Conservation (phyloP, 441 rosid species). For the Manihot esculenta region DNA sequence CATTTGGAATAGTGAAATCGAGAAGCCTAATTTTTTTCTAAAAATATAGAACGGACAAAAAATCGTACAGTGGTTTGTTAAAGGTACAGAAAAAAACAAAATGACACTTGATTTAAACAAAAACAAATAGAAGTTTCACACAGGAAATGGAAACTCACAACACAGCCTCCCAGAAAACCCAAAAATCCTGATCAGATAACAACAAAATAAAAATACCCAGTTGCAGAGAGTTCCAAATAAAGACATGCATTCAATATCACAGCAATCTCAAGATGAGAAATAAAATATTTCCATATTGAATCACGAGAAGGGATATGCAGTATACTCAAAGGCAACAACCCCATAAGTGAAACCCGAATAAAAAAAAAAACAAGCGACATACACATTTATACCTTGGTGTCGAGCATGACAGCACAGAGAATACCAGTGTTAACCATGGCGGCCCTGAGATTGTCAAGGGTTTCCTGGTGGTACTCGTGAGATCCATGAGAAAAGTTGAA, state of each 20-base stretch:
- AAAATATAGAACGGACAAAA: too few species aligned
- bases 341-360: not conserved
- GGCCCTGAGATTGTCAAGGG: slow-evolving; percentile 74
- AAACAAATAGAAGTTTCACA: not conserved
- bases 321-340: not conserved
- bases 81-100: too few species aligned
- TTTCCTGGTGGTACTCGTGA: slow-evolving; percentile 83
- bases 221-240: slow-evolving; percentile 6
- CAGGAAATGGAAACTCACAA: not conserved
- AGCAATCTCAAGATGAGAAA: too few species aligned
- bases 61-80: too few species aligned
- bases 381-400: slow-evolving; percentile 60
- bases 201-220: not conserved
- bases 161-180: not conserved
- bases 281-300: not conserved
- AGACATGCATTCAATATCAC: not conserved
- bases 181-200: not conserved
- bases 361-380: not conserved
- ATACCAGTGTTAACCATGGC: slow-evolving; percentile 82
- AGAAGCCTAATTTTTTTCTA: not conserved
- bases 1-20: not conserved
- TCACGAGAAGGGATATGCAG: not conserved
- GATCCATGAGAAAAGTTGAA: slow-evolving; percentile 97
- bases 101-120: too few species aligned
- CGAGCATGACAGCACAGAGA: slow-evolving; percentile 95